Base-by-base conservation (phyloP, 2,329 filamentous ascomycete species). In the Pseudocercospora fuligena region DNA sequence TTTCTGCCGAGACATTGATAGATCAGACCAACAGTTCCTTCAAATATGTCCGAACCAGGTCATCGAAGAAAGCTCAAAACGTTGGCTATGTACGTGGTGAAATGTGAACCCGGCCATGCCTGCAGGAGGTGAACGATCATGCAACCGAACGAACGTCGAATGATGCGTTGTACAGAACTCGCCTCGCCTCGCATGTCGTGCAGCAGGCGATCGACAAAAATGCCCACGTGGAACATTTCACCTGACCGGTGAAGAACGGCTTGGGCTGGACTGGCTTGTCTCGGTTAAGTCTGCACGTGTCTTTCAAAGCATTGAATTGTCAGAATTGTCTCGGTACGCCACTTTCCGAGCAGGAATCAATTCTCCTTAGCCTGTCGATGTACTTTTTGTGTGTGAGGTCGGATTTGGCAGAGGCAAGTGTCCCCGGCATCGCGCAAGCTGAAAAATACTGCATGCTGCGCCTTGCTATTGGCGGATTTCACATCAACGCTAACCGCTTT, bases 391-490 rank as follows among this genome's bases (percentile, higher is more conserved):
- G 47, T 53, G n/a, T 21, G 47, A 23, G 3, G 47, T 23, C 19
- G 23, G 11, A 53, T 53, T 53, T 21, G 47, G 47, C 47, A 25
- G 47, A n/a, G 16, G 16, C 47, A 16, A 21, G 16, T 16, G 16
- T 51, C 16, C 23, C 47, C 19, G 23, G 21, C 19, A n/a, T 27
- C 12, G 12, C 23, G 19, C 7, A 16, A 54, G 51, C 51, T 54
- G 51, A 31, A 54, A 21, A 49, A 11, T 7, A 31, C 23, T 60
- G 46, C 19, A 19, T 31, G 54, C 61, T 64, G 61, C 57, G 63
- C 57, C 56, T 60, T 60, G 49, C 63, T 29, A 65, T 65, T 65
- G 63, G 63, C 56, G 63, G 56, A 60, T 8, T 23, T 25, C 29
- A 16, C 21, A 36, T 19, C 21, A 11, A 21, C 19, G 19, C 43